phyloP scores from a whole-genome alignment of 257 asterid genomes.

The Capsicum rhomboideum region DNA sequence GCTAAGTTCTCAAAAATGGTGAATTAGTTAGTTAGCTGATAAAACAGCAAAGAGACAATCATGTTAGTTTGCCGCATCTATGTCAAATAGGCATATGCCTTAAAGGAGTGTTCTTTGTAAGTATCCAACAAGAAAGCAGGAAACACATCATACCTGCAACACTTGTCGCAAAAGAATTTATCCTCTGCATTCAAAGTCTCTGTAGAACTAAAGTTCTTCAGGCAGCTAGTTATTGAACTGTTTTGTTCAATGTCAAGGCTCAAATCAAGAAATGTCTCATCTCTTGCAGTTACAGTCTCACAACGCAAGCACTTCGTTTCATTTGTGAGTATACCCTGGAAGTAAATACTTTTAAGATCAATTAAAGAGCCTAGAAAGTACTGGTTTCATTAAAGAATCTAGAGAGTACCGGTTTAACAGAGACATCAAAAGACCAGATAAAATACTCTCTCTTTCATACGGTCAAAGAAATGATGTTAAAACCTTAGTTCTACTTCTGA shows the following conservation, averaged over 20 bases:
- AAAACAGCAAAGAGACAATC: neutral
- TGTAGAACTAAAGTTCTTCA: constrained; percentile 88
- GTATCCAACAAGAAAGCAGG: neutral
- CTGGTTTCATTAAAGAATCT: neutral
- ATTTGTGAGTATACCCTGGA: constrained; percentile 81
- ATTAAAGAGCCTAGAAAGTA: neutral
- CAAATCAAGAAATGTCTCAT: constrained; percentile 79
- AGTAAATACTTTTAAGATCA: neutral
- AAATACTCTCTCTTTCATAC: neutral
- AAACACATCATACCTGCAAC: constrained; percentile 55
- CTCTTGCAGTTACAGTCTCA: constrained; percentile 94
- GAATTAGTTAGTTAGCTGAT: neutral
- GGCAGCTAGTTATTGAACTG: constrained; percentile 94
- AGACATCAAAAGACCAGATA: neutral
- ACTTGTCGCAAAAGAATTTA: constrained; percentile 83
- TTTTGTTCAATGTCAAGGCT: constrained; percentile 94
- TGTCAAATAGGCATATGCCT: neutral
- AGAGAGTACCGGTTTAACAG: neutral
- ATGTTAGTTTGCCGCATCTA: neutral
- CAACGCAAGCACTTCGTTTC: constrained; percentile 86
- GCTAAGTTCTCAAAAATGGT: constrained; percentile 28
- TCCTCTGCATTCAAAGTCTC: constrained; percentile 87
- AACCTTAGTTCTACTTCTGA: neutral
- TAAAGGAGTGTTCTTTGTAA: neutral
- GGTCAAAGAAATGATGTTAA: neutral